A percentile compares a stretch with the other conserved stretches of the same genome.
Conservation (phyloP, 2,329 filamentous ascomycete species). For the Ophiostoma himal-ulmi region DNA sequence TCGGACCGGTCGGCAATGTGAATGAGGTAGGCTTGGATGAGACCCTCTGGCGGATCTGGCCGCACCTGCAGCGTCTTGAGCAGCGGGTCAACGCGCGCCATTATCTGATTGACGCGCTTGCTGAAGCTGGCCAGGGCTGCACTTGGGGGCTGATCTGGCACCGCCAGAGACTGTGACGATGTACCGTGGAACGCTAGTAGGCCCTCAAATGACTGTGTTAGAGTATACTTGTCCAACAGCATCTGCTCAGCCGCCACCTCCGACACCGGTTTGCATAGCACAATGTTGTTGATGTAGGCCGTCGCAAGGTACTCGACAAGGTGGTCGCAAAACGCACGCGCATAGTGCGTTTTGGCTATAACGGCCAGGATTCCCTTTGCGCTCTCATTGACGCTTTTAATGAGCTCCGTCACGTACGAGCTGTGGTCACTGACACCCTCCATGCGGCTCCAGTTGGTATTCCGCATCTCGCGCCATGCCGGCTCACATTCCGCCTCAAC, state of each 20-base stretch:
- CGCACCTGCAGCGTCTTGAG: slow-evolving; percentile 96
- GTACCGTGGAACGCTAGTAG: slow-evolving; percentile 60
- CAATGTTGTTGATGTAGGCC: slow-evolving; percentile 75
- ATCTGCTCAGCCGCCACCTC: slow-evolving; percentile 96
- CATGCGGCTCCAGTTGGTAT: slow-evolving; percentile 90
- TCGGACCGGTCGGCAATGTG: slow-evolving; percentile 93
- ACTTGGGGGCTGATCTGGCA: slow-evolving; percentile 29
- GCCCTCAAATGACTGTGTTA: slow-evolving; percentile 71
- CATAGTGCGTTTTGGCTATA: slow-evolving; percentile 87
- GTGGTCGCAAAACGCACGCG: slow-evolving; percentile 90
- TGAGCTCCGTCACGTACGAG: slow-evolving; percentile 77
- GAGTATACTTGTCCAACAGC: slow-evolving; percentile 88
- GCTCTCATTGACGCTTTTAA: slow-evolving; percentile 65
- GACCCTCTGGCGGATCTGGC: slow-evolving; percentile 80
- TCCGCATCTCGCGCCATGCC: slow-evolving; percentile 94
- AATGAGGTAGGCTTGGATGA: slow-evolving; percentile 95
- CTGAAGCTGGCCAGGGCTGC: slow-evolving; percentile 58
- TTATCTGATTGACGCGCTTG: slow-evolving; percentile 77
- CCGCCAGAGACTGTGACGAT: slow-evolving; percentile 25
- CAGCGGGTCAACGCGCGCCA: slow-evolving; percentile 82
- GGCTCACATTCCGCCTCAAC: slow-evolving; percentile 79
- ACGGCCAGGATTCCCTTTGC: slow-evolving; percentile 69
- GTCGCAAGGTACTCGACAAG: slow-evolving; percentile 81
- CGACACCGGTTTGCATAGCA: slow-evolving; percentile 82
- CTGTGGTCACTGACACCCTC: slow-evolving; percentile 92